Evolutionary conservation across 2,329 filamentous ascomycete genomes (phyloP).

Genomic region (Pyrenochaeta sp.): DNA sequence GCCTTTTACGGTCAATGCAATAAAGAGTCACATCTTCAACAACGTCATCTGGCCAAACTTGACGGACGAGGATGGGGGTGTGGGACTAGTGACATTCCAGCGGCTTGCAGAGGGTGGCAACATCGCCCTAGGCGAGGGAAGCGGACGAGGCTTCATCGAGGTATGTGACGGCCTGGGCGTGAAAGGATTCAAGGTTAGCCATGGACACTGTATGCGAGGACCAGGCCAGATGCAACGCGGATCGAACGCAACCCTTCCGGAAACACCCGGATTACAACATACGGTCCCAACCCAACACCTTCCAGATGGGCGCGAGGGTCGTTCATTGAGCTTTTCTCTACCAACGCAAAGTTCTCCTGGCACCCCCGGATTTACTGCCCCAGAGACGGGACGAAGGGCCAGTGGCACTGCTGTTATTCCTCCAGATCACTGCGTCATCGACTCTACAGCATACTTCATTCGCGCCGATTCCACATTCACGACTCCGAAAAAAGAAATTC

Average conservation of each 20-base stretch:
- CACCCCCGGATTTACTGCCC: constrained; percentile 39
- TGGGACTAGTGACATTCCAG: constrained; percentile 89
- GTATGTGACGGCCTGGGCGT: constrained; percentile 89
- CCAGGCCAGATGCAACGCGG: constrained; percentile 52
- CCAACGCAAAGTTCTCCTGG: constrained; percentile 46
- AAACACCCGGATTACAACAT: constrained; percentile 41
- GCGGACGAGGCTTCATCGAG: constrained; percentile 84
- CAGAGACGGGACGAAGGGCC: constrained; percentile 28
- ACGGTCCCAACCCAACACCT: constrained; percentile 23
- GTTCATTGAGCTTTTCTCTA: constrained; percentile 46
- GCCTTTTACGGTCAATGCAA: constrained; percentile 86
- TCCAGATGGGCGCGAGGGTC: constrained; percentile 34
- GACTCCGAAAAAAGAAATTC: constrained; percentile 67
- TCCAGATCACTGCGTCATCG: constrained; percentile 70
- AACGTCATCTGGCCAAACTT: constrained; percentile 98
- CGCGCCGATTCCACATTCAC: constrained; percentile 66
- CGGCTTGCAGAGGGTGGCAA: constrained; percentile 90
- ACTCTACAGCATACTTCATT: constrained; percentile 94
- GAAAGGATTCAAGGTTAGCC: constrained; percentile 85
- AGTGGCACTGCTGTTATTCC: constrained; percentile 24
- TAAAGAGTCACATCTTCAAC: constrained; percentile 97
- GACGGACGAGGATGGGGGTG: constrained; percentile 93
- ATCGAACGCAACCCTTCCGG: constrained; percentile 52
- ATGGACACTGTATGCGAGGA: constrained; percentile 85
- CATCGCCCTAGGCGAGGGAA: constrained; percentile 80